Conservation (phyloP, 176 grass and related monocot genomes). For the Eragrostis nindensis region DNA sequence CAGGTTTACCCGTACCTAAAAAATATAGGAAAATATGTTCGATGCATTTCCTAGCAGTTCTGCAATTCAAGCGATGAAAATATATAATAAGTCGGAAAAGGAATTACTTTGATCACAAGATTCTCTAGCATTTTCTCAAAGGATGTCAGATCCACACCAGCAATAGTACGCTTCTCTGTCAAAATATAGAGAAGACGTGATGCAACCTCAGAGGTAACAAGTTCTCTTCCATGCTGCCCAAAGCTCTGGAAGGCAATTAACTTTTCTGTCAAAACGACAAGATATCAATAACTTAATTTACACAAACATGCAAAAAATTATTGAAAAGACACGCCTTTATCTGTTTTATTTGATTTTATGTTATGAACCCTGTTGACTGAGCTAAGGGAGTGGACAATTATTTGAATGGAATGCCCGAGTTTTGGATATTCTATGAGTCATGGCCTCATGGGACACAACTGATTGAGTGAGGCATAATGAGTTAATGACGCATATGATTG, state of each 20-base stretch:
- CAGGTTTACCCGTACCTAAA: too few relatives aligned
- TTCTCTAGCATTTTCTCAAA: conserved; percentile 76
- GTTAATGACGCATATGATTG: not conserved
- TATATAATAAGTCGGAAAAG: conserved; percentile 19
- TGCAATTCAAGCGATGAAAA: not conserved
- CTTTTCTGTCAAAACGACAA: conserved; percentile 88
- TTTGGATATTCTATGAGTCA: too few relatives aligned
- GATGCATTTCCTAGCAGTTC: not conserved
- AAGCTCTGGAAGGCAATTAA: conserved; percentile 99
- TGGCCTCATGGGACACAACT: not conserved
- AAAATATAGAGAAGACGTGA: conserved; percentile 78
- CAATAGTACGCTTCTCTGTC: conserved; percentile 67
- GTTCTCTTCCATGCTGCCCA: conserved; percentile 97
- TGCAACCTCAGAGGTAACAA: conserved; percentile 96
- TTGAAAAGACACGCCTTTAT: not conserved
- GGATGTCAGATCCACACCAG: conserved; percentile 59
- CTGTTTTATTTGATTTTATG: not conserved
- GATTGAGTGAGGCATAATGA: not conserved
- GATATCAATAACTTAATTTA: conserved; percentile 54
- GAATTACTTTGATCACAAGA: conserved; percentile 83
- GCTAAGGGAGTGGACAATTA: not conserved
- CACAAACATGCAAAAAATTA: not conserved
- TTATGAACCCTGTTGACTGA: not conserved
- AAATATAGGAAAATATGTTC: too few relatives aligned
- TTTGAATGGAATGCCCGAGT: not conserved